Evolutionary conservation across 1,284 basidiomycete genomes (phyloP).

Genomic region (Athelia psychrophila): DNA sequence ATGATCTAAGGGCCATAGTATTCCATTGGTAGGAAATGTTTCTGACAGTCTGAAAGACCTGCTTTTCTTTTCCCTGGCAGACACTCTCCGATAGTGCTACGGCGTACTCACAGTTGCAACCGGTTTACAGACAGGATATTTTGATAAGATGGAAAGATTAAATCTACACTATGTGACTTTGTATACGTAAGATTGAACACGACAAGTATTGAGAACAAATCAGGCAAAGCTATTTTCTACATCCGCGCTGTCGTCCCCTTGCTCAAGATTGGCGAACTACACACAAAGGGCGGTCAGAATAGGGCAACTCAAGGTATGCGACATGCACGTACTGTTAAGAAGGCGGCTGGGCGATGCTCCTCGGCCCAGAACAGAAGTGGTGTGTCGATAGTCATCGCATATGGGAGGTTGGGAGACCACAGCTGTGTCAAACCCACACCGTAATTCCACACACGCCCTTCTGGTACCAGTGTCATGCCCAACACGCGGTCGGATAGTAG

Average conservation of each 20-base stretch:
- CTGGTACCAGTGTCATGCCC: slow-evolving; percentile 88
- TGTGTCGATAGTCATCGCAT: slow-evolving; percentile 87
- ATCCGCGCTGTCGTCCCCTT: slow-evolving; percentile 85
- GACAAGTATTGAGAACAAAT: slow-evolving; percentile 15
- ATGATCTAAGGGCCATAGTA: no score
- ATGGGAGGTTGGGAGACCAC: slow-evolving; percentile 85
- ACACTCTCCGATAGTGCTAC: no score
- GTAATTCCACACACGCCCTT: slow-evolving; percentile 93
- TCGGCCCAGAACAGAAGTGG: slow-evolving; percentile 96
- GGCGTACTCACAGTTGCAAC: no score
- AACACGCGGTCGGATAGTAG: slow-evolving; percentile 92
- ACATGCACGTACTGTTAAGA: slow-evolving; percentile 69
- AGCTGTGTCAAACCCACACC: slow-evolving; percentile 89
- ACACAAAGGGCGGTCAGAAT: slow-evolving; percentile 8
- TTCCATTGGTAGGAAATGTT: no score
- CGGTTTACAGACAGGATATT: no score
- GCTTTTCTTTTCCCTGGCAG: no score
- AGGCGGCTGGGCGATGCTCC: slow-evolving; percentile 88
- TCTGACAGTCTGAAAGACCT: no score
- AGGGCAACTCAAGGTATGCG: slow-evolving; percentile 3
- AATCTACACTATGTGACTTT: slow-evolving; percentile 13
- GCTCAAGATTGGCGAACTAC: slow-evolving; percentile 85
- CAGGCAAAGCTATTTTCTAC: slow-evolving; percentile 85
- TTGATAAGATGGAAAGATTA: slow-evolving; percentile 11
- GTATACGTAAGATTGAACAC: neutral